phyloP scores from a whole-genome alignment of 306 rosid genomes.

The Lotus japonicus region DNA sequence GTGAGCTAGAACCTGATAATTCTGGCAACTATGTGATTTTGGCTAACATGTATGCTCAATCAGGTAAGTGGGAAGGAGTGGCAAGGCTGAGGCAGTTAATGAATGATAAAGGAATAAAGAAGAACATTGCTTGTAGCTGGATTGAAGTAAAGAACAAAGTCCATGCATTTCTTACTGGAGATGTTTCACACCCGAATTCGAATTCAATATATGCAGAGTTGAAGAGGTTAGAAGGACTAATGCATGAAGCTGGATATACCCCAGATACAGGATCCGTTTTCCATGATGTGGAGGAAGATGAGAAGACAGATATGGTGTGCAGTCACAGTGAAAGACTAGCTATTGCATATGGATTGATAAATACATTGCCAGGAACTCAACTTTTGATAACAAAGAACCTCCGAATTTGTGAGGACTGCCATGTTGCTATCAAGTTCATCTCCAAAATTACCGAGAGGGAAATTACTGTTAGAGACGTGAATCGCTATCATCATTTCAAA shows the following conservation, averaged over 20 bases:
- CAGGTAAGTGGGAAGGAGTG: constrained; percentile 76
- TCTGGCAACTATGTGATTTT: constrained; percentile 69
- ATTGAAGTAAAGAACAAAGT: constrained; percentile 64
- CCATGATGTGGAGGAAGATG: constrained; percentile 83
- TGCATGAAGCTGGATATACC: constrained; percentile 72
- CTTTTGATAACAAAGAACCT: constrained; percentile 73
- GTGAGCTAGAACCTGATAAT: constrained; percentile 58
- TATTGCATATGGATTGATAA: constrained; percentile 75
- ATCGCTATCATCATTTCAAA: constrained; percentile 69
- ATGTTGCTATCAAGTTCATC: constrained; percentile 66
- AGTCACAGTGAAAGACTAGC: constrained; percentile 79
- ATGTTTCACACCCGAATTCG: constrained; percentile 52
- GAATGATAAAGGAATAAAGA: constrained; percentile 56
- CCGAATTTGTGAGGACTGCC: constrained; percentile 73
- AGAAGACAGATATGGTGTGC: constrained; percentile 58
- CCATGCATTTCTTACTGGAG: constrained; percentile 60
- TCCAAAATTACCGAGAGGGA: constrained; percentile 59
- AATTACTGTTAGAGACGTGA: constrained; percentile 64
- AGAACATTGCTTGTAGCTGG: constrained; percentile 77
- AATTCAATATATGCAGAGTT: constrained; percentile 60
- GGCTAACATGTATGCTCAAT: constrained; percentile 77
- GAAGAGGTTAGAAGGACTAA: constrained; percentile 49
- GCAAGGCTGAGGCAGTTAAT: constrained; percentile 54
- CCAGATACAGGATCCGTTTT: constrained; percentile 61
- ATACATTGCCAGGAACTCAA: constrained; percentile 49